Percentiles rank a stretch among this genome's conserved stretches.
Conservation (phyloP, 306 rosid genomes). For the Pyrus bretschneideri region DNA sequence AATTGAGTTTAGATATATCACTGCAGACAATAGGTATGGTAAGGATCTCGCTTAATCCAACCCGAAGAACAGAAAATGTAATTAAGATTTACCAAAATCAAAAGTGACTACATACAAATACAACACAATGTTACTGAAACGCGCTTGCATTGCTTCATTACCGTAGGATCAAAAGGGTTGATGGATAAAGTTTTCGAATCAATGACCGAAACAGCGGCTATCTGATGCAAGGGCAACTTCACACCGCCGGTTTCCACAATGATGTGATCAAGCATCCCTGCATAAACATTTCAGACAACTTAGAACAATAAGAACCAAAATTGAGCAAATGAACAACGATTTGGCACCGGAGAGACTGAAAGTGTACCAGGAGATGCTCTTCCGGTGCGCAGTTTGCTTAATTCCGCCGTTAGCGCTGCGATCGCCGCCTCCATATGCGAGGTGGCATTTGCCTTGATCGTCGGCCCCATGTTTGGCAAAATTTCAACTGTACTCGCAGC, state of each 20-base stretch:
- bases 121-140: neutral
- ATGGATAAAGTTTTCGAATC: conserved; percentile 80
- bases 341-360: neutral
- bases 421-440: conserved; percentile 84
- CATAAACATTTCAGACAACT: conserved; percentile 6
- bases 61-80: neutral
- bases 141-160: conserved; percentile 16
- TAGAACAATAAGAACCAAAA: neutral
- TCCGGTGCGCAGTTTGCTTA: conserved; percentile 77
- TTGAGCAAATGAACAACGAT: neutral
- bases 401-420: conserved; percentile 60
- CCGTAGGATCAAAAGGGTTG: conserved; percentile 78
- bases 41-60: neutral
- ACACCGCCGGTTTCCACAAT: conserved; percentile 73
- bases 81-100: neutral
- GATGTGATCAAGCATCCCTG: conserved; percentile 97
- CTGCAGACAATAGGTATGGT: neutral
- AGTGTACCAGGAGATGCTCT: conserved; percentile 84
- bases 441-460: conserved; percentile 54
- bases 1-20: neutral
- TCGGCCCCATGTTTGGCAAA: conserved; percentile 58
- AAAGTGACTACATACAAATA: neutral
- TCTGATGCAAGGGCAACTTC: conserved; percentile 72
- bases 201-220: conserved; percentile 81
- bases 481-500: conserved; percentile 44